phyloP scores from a whole-genome alignment of 345 rosid genomes.

The Euphorbia peplus region DNA sequence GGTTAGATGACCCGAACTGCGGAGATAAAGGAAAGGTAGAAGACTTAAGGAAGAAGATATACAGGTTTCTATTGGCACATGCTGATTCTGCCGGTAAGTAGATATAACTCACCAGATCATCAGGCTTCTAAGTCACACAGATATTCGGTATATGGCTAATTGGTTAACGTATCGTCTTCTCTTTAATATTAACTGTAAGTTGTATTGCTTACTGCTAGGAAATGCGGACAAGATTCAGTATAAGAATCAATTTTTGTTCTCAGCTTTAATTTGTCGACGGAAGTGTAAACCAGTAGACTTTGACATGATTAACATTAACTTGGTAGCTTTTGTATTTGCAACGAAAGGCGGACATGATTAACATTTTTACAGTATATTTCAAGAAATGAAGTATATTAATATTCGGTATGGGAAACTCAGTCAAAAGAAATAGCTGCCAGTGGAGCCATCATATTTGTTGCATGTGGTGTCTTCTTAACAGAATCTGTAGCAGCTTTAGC shows the following conservation, averaged over 20 bases:
- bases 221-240: background rate
- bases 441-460: slow-evolving; percentile 3
- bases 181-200: background rate
- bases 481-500: slow-evolving; percentile 18
- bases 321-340: no score
- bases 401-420: slow-evolving; percentile 6
- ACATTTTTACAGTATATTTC: background rate
- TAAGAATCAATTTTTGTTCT: background rate
- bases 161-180: background rate
- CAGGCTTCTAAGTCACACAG: slow-evolving; percentile 4
- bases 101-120: slow-evolving; percentile 16
- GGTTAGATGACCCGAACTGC: slow-evolving; percentile 35
- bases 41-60: slow-evolving; percentile 40
- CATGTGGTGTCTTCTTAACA: slow-evolving; percentile 9
- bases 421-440: slow-evolving; percentile 21
- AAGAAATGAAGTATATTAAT: background rate
- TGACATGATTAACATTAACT: no score
- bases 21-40: slow-evolving; percentile 31
- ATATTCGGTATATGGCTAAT: background rate
- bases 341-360: background rate
- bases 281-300: no score
- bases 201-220: background rate
- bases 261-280: background rate
- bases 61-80: slow-evolving; percentile 36
- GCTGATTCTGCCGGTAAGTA: slow-evolving; percentile 31